Evolutionary conservation across 1,284 basidiomycete genomes (phyloP).

Genomic region (Ceratobasidium sp.): DNA sequence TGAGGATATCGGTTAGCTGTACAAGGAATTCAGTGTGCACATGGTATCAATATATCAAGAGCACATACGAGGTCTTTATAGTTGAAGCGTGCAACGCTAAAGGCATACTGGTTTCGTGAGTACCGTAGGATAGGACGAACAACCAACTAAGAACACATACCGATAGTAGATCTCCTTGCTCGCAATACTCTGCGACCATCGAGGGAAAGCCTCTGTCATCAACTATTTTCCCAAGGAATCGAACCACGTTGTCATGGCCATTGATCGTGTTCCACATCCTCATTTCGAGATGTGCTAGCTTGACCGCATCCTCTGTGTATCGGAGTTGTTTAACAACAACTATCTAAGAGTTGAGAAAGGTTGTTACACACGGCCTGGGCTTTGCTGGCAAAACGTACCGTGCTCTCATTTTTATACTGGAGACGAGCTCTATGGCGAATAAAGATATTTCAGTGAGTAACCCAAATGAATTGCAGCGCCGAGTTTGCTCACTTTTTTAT

Average conservation of each 20-base stretch:
- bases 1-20: constrained; percentile 1
- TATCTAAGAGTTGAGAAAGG: background rate
- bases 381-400: background rate
- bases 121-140: no score
- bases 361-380: background rate
- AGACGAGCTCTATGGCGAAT: background rate
- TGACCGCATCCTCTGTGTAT: background rate
- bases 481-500: background rate
- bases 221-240: constrained; percentile 4
- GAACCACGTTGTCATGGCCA: constrained; percentile 22
- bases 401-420: background rate
- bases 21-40: background rate
- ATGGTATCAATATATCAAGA: background rate
- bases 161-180: constrained; percentile 23
- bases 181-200: constrained; percentile 27
- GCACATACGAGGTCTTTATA: constrained; percentile 25
- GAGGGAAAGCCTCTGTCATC: constrained; percentile 11
- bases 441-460: background rate
- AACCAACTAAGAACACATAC: constrained; percentile 8
- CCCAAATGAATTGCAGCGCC: no score
- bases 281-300: constrained; percentile 23
- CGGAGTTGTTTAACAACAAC: constrained; percentile 17
- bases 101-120: background rate
- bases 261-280: background rate
- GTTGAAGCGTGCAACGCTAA: constrained; percentile 18